phyloP scores from a whole-genome alignment of 2,329 filamentous ascomycete species.

The Sporothrix inflata region DNA sequence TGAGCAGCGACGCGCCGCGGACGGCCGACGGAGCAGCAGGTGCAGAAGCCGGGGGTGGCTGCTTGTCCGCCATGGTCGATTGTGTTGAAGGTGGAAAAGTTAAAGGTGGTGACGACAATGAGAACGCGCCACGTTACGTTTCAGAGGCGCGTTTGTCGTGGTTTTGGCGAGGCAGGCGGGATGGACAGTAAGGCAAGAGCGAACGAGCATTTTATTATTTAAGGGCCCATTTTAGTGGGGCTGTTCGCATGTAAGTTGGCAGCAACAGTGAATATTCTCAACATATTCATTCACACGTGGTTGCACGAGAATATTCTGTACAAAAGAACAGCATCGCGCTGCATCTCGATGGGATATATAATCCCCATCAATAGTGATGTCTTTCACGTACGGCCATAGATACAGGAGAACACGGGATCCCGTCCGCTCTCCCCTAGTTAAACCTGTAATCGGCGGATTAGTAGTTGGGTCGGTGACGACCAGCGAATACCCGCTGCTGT shows the following conservation, averaged over 20 bases:
- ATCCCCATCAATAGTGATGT: too few relatives aligned
- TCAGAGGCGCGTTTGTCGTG: slow-evolving; percentile 13
- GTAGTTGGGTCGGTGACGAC: too few relatives aligned
- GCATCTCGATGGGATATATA: too few relatives aligned
- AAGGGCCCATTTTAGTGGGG: neutral
- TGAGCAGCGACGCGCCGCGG: slow-evolving; percentile 80
- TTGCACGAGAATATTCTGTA: too few relatives aligned
- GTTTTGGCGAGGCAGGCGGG: neutral
- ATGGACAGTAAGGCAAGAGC: slow-evolving; percentile 1
- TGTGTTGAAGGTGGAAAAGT: neutral
- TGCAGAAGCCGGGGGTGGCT: neutral
- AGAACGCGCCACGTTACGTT: slow-evolving; percentile 21
- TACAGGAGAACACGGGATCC: too few relatives aligned
- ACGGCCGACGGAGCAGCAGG: slow-evolving; percentile 40
- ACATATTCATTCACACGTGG: too few relatives aligned
- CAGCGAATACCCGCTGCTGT: too few relatives aligned
- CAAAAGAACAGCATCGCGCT: too few relatives aligned
- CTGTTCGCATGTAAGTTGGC: slow-evolving; percentile 6
- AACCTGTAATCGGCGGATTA: too few relatives aligned
- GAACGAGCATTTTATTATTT: neutral
- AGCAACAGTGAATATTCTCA: neutral
- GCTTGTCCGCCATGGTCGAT: slow-evolving; percentile 17
- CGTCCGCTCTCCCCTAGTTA: too few relatives aligned
- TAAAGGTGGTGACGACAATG: neutral
- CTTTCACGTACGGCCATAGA: too few relatives aligned